Percentiles rank a stretch among this genome's conserved stretches.
These are phyloP conservation scores for Fraxinus baroniana DNA, from an alignment of 305 asterid species.

Conservation along the genomic window DNA sequence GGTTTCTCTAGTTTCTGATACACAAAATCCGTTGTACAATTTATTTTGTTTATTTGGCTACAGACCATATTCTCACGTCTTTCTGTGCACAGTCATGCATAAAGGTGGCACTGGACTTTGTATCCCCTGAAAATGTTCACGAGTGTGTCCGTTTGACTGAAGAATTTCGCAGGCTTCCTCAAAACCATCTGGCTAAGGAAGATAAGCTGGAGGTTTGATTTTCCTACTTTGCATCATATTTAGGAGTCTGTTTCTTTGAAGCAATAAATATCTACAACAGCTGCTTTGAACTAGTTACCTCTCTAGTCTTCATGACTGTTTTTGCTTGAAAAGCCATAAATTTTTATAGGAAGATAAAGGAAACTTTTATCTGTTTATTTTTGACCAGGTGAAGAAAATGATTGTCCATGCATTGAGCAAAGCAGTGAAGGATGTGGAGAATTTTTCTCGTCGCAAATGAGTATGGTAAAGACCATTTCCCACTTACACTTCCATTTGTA, in stretches of 20 bases:
- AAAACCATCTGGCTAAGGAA: conserved; percentile 56
- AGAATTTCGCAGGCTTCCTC: conserved; percentile 57
- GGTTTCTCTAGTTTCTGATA: background rate
- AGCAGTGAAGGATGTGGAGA: conserved; percentile 28
- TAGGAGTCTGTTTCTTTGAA: background rate
- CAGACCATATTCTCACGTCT: background rate
- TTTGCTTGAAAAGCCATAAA: background rate
- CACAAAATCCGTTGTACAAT: background rate
- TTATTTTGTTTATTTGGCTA: background rate
- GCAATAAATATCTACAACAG: background rate
- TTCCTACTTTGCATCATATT: background rate
- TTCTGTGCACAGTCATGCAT: conserved; percentile 53
- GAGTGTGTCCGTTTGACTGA: conserved; percentile 50
- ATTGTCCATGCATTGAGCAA: conserved; percentile 34
- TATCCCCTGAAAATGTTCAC: conserved; percentile 54
- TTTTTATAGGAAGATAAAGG: background rate
- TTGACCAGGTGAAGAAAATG: conserved; percentile 50
- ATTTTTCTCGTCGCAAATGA: background rate
- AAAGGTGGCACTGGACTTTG: conserved; percentile 60
- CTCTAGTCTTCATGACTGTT: background rate
- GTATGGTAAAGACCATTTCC: background rate
- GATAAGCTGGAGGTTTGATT: conserved; percentile 56
- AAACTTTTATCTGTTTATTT: background rate
- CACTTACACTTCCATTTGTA: background rate
- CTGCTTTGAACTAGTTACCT: background rate